phyloP scores from a whole-genome alignment of 2,329 filamentous ascomycete genomes.

The Coccinonectria pachysandricola region DNA sequence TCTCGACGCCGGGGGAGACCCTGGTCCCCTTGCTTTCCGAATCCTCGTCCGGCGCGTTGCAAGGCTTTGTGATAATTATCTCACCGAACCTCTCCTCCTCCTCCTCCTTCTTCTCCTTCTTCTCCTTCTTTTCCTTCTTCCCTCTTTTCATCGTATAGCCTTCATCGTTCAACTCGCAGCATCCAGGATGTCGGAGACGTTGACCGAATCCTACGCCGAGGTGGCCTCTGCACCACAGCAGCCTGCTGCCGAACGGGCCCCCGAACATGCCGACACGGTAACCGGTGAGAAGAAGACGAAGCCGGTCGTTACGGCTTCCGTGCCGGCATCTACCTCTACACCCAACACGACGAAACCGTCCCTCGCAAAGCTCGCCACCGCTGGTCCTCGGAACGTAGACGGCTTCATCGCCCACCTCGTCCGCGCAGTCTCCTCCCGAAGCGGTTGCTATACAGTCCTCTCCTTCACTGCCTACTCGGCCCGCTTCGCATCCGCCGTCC shows the following conservation, averaged over 20 bases:
- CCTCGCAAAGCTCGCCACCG: constrained; percentile 6
- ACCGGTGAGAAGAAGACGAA: not conserved
- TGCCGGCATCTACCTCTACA: constrained; percentile 5
- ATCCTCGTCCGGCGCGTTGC: too few relatives aligned
- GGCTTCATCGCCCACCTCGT: constrained; percentile 45
- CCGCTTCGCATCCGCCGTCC: constrained; percentile 41
- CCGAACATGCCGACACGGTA: too few relatives aligned
- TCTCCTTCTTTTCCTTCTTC: not conserved
- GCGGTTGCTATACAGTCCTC: constrained; percentile 60
- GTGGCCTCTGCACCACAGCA: constrained; percentile 12
- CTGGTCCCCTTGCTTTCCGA: too few relatives aligned
- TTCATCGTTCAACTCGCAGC: too few relatives aligned
- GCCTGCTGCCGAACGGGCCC: too few relatives aligned
- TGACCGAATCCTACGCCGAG: constrained; percentile 15
- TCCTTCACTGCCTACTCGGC: constrained; percentile 59
- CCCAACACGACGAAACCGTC: constrained; percentile 5
- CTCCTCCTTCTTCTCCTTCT: too few relatives aligned
- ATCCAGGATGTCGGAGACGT: constrained; percentile 17
- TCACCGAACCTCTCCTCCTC: too few relatives aligned
- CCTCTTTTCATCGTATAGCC: too few relatives aligned
- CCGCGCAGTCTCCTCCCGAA: constrained; percentile 56
- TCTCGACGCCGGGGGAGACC: too few relatives aligned
- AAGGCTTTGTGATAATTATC: too few relatives aligned
- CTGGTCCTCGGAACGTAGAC: constrained; percentile 26
- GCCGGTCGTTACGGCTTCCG: not conserved